Base-by-base conservation (phyloP, 2,329 filamentous ascomycete species). In the Stromatinia cepivora region DNA sequence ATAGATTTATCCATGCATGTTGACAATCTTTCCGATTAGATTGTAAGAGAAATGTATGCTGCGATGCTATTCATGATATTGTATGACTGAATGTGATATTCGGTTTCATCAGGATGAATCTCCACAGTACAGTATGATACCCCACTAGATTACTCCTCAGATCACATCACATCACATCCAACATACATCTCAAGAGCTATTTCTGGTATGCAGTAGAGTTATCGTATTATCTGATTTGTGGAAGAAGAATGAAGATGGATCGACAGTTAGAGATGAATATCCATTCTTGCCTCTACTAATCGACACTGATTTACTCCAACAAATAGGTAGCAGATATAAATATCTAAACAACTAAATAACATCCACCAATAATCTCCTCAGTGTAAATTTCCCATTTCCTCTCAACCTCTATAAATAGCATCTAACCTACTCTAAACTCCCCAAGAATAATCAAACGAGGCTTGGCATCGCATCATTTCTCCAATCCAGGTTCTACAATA, bases 371-470 rank as follows among this genome's bases (percentile, higher is more conserved):
- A 36, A 36, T 17, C 13, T 48, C 1, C 36, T 39, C 36, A 4
- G 15, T 15, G 52, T 39, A 39, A 52, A 13, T 39, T 20, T 52
- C 46, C 46, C 25, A 28, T 15, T 11, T 63, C 34, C 46, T 20
- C 48, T 3, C 3, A 11, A 25, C 52, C 31, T 52, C 61, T 64
- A 64, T 52, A 39, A 64, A 64, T 64, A 64, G 61, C n/a, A 39
- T 15, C 4, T 34, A 25, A 62, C 34, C 22, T 8, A 13, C 31
- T 31, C 22, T 20, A 13, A 39, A 42, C 3, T 42, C 39, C 13
- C 39, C 39, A 42, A 42, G 39, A 42, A 42, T 15, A 17, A 63
- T 50, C 31, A 25, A 4, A 63, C 45, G 22, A 50, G 31, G 4
- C 59, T 50, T 50, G 59, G 45, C 59, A 36, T 25, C 6, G 10